Conservation (phyloP, 2,329 filamentous ascomycete species). For the Cladosporium oxysporum region DNA sequence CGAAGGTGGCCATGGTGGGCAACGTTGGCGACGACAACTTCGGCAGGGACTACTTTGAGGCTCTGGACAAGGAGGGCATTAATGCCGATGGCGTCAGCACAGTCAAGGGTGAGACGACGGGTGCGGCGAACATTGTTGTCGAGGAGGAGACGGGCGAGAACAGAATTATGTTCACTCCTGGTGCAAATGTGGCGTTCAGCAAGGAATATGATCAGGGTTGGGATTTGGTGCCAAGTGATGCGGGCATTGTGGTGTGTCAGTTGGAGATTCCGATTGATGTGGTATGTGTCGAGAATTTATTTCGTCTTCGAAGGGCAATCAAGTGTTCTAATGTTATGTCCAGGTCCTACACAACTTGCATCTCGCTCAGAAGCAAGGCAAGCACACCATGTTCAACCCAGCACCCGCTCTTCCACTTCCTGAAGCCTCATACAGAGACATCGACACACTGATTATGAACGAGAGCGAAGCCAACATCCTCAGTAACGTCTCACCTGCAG, state of each 20-base stretch:
- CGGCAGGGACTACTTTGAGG: conserved; percentile 42
- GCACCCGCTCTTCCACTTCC: conserved; percentile 71
- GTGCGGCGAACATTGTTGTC: conserved; percentile 52
- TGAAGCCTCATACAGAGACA: conserved; percentile 61
- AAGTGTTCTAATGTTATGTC: not conserved
- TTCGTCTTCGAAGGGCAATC: not conserved
- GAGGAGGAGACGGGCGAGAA: conserved; percentile 52
- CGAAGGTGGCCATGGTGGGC: conserved; percentile 53
- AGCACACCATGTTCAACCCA: conserved; percentile 75
- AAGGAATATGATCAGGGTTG: conserved; percentile 32
- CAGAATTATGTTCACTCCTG: conserved; percentile 50
- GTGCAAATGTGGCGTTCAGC: conserved; percentile 48
- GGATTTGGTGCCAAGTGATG: conserved; percentile 43
- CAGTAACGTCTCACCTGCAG: conserved; percentile 35
- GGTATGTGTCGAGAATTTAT: conserved; percentile 27
- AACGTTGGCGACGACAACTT: conserved; percentile 52
- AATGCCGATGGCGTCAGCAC: conserved; percentile 43
- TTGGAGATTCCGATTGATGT: conserved; percentile 49
- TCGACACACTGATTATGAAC: conserved; percentile 84
- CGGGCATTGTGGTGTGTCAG: conserved; percentile 49
- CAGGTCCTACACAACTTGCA: conserved; percentile 38
- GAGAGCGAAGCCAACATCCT: conserved; percentile 84
- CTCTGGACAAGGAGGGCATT: conserved; percentile 47
- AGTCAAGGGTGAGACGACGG: conserved; percentile 48
- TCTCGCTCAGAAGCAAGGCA: conserved; percentile 32